Conservation (phyloP, 1,139 yeast species). For the Scheffersomyces titani region DNA sequence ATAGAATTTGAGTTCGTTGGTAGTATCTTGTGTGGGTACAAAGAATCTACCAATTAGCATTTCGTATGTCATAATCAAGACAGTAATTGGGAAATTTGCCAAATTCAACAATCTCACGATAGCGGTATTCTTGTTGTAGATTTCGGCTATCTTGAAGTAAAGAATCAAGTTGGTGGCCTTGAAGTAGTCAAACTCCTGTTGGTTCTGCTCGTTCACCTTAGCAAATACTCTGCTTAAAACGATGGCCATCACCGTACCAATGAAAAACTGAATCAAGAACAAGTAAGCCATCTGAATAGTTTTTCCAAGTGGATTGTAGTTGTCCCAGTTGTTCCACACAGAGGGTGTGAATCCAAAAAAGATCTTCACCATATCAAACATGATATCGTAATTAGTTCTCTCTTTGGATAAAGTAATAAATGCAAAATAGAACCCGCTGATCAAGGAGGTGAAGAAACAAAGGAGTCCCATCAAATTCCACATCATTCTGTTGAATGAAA, state of each 20-base stretch:
- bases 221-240: constrained; percentile 50
- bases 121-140: constrained; percentile 1
- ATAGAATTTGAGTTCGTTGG: constrained; percentile 30
- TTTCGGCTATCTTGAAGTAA: constrained; percentile 20
- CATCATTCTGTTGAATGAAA: constrained; percentile 56
- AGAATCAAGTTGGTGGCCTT: constrained; percentile 41
- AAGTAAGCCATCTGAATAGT: constrained; percentile 52
- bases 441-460: constrained; percentile 51
- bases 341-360: constrained; percentile 67
- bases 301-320: constrained; percentile 52
- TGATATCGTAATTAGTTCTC: constrained; percentile 48
- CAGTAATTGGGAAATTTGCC: constrained; percentile 36
- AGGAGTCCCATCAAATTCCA: constrained; percentile 57
- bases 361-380: constrained; percentile 56
- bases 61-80: constrained; percentile 37
- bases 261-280: constrained; percentile 58
- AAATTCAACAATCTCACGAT: constrained; percentile 17
- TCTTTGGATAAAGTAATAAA: constrained; percentile 53
- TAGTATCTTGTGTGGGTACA: constrained; percentile 10
- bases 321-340: constrained; percentile 62
- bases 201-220: constrained; percentile 37
- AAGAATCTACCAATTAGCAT: constrained; percentile 20
- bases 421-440: constrained; percentile 60
- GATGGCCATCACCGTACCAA: constrained; percentile 60
- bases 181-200: constrained; percentile 45